Evolutionary conservation across 2,329 filamentous ascomycete species (phyloP), one percentile per base, ranked within the genome.

Genomic region (Paecilomyces fulvus): DNA sequence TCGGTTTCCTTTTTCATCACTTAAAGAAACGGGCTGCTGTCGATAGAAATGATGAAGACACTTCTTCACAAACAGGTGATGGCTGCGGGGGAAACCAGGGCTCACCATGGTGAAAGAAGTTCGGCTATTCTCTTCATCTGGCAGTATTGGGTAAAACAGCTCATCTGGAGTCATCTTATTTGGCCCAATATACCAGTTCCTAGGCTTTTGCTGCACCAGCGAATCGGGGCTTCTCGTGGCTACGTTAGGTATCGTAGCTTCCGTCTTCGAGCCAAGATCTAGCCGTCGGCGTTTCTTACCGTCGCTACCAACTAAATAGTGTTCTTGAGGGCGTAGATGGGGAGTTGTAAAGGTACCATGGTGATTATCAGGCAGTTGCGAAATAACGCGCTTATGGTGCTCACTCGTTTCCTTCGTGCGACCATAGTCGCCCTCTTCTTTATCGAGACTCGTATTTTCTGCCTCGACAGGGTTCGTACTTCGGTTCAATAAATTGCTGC

Each of bases 111-210:
- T 55, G 57, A 67, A 68, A 53, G 56, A 58, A 9, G 67, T 63
- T n/a, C 67, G 57, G n/a, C 59, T 61, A 11, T 66, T 58, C 30
- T 70, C 66, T 23, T 61, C 60, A 28, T 58, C 51, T 8, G 62
- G 33, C 6, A 71, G 55, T 52, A 68, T 61, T 56, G 71, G 58
- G 56, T 78, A 79, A 61, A 79, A 79, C 4, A 79, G 56, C 51
- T 73, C 65, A 51, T 75, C 68, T 4, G 73, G 63, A 23, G 65
- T 60, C n/a, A 76, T 56, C 30, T 67, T 69, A n/a, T 65, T 55
- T 17, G 65, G 67, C 1, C 74, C 73, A 30, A 78, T 68, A 60
- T 77, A 78, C 66, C 66, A 68, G 6, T 56, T 51, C 21, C 57
- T 57, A 20, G 31, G 20, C 12, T 43, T 23, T 21, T 11, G 21